phyloP scores from a whole-genome alignment of 2,329 filamentous ascomycete genomes.

The Ophiosphaerella korrae region DNA sequence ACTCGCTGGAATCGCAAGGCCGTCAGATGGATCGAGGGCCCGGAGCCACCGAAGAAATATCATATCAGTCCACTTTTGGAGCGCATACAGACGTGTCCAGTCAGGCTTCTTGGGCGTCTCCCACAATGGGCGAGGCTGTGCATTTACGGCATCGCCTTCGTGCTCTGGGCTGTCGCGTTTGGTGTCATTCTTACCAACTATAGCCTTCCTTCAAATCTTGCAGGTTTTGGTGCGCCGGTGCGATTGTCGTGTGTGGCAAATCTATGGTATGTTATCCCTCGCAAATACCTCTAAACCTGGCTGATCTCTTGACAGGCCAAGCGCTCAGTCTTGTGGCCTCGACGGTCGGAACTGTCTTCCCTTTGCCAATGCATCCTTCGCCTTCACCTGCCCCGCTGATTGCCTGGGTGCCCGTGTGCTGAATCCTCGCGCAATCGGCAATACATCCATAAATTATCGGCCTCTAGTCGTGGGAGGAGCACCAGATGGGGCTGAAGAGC shows the following conservation, averaged over 20 bases:
- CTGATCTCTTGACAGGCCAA: constrained; percentile 32
- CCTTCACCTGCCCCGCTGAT: constrained; percentile 63
- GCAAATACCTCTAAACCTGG: not conserved
- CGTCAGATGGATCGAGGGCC: constrained; percentile 53
- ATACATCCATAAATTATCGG: constrained; percentile 66
- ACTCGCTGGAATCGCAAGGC: constrained; percentile 22
- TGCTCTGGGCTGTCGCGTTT: constrained; percentile 71
- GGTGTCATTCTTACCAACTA: constrained; percentile 69
- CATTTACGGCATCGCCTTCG: constrained; percentile 63
- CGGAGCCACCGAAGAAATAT: constrained; percentile 50
- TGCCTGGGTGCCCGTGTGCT: constrained; percentile 55
- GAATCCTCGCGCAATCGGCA: constrained; percentile 59
- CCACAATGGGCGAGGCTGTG: constrained; percentile 61
- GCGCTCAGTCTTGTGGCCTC: constrained; percentile 52
- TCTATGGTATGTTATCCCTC: constrained; percentile 64
- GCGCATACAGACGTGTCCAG: constrained; percentile 67
- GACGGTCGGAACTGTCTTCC: constrained; percentile 62
- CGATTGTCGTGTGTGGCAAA: constrained; percentile 68
- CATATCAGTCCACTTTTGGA: constrained; percentile 63
- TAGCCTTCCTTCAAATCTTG: constrained; percentile 62
- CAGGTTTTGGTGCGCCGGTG: constrained; percentile 70
- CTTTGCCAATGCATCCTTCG: constrained; percentile 57
- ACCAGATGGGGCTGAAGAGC: constrained; percentile 15
- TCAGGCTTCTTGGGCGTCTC: constrained; percentile 63
- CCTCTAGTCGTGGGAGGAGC: constrained; percentile 71